Percentiles rank a stretch among this genome's conserved stretches.
Evolutionary conservation across 2,329 filamentous ascomycete species (phyloP).

Genomic region (Leptodontidium sp.): DNA sequence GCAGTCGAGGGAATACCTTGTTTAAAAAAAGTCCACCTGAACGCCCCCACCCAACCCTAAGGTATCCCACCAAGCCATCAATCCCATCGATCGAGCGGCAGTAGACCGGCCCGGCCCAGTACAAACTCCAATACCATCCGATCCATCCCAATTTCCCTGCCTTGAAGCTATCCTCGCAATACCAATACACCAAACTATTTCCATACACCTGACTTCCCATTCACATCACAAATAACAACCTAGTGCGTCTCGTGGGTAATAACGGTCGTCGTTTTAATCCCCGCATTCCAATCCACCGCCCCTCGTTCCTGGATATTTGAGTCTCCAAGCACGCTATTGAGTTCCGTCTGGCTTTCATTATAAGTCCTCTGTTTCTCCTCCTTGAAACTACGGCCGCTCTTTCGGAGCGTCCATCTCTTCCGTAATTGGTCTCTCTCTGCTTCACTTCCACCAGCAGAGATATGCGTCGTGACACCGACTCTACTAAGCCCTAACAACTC

Average conservation of each 20-base stretch:
- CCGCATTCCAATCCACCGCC: constrained; percentile 26
- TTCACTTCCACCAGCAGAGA: constrained; percentile 30
- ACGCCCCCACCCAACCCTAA: no score
- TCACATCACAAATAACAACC: background rate
- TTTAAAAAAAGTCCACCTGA: no score
- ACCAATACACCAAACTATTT: background rate
- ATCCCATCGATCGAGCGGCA: no score
- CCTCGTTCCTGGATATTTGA: constrained; percentile 6
- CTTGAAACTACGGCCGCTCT: constrained; percentile 1
- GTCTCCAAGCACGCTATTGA: constrained; percentile 21
- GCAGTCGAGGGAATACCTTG: no score
- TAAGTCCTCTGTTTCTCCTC: constrained; percentile 8
- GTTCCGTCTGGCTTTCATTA: constrained; percentile 37
- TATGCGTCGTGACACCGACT: constrained; percentile 40
- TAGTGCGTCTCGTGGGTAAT: constrained; percentile 23
- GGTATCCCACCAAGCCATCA: no score
- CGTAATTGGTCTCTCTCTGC: constrained; percentile 25
- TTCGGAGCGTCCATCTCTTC: constrained; percentile 23
- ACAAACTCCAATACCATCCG: no score
- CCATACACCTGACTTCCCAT: background rate
- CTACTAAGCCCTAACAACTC: constrained; percentile 39
- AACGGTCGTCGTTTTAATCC: constrained; percentile 34
- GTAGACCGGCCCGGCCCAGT: no score
- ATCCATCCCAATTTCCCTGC: no score
- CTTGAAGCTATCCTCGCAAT: background rate